phyloP scores from a whole-genome alignment of 352 stramenopile genomes.

The Phytopythium cucurbitacearum region DNA sequence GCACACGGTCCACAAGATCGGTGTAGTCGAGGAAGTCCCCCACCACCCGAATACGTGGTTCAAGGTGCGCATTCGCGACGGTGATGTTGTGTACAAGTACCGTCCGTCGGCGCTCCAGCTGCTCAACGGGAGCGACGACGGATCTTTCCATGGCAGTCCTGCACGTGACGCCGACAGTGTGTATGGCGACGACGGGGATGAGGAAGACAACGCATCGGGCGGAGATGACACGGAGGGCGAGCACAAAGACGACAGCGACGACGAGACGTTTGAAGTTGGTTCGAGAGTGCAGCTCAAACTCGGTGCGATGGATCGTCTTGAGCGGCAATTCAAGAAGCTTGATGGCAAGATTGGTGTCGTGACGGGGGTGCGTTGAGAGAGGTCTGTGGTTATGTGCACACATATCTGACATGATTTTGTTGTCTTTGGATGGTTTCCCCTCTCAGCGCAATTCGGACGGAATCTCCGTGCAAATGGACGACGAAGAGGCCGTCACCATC shows the following conservation, averaged over 20 bases:
- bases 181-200: conserved; percentile 16
- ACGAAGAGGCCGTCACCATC: conserved; percentile 36
- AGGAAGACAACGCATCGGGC: conserved; percentile 19
- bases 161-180: conserved; percentile 14
- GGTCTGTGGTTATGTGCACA: neutral
- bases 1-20: conserved; percentile 76
- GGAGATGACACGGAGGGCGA: conserved; percentile 31
- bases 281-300: conserved; percentile 58
- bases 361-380: conserved; percentile 34
- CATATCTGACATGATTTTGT: neutral
- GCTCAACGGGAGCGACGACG: conserved; percentile 26
- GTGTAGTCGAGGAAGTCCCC: conserved; percentile 75
- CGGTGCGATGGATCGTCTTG: conserved; percentile 29
- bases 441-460: conserved; percentile 17
- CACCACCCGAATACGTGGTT: conserved; percentile 87
- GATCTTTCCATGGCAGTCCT: conserved; percentile 12
- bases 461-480: conserved; percentile 56
- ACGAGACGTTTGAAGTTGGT: conserved; percentile 39
- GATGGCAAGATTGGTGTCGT: conserved; percentile 64
- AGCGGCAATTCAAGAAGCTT: conserved; percentile 69
- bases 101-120: conserved; percentile 68
- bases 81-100: conserved; percentile 88
- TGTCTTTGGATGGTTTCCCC: neutral
- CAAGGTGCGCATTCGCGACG: conserved; percentile 76
- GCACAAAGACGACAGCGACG: conserved; percentile 38